Conservation (phyloP, 1,139 yeast species). For the Candida labiduridarum region DNA sequence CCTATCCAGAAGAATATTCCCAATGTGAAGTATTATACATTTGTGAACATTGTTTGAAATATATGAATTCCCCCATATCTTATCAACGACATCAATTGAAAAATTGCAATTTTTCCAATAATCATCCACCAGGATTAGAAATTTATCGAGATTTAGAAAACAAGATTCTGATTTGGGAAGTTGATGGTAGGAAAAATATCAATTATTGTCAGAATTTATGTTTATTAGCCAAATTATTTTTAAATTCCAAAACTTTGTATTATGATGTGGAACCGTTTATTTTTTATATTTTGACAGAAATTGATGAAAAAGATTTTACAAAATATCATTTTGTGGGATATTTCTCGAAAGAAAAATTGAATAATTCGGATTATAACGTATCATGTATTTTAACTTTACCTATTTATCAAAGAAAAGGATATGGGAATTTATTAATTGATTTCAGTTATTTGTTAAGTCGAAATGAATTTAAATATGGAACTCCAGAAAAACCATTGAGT, state of each 20-base stretch:
- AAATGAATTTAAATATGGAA: conserved; percentile 77
- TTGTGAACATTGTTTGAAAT: conserved; percentile 85
- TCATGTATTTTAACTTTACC: conserved; percentile 92
- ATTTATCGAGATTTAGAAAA: conserved; percentile 66
- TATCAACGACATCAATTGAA: conserved; percentile 72
- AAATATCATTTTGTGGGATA: conserved; percentile 88
- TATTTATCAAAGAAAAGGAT: conserved; percentile 83
- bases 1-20: conserved; percentile 88
- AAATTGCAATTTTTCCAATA: conserved; percentile 55
- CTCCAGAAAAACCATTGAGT: conserved; percentile 94
- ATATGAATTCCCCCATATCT: conserved; percentile 71
- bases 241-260: conserved; percentile 88
- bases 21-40: conserved; percentile 63
- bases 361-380: conserved; percentile 75
- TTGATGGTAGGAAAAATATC: conserved; percentile 85
- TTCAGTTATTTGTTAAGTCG: conserved; percentile 81
- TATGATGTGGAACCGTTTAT: conserved; percentile 95
- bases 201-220: conserved; percentile 88
- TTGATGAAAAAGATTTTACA: conserved; percentile 47
- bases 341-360: conserved; percentile 85
- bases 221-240: conserved; percentile 81
- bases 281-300: conserved; percentile 80
- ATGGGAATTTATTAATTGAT: conserved; percentile 85
- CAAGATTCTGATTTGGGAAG: conserved; percentile 76
- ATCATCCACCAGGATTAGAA: conserved; percentile 89